A percentile compares a stretch with the other conserved stretches of the same genome.
phyloP scores from a whole-genome alignment of 352 stramenopile genomes.

The Phytophthora sojae region DNA sequence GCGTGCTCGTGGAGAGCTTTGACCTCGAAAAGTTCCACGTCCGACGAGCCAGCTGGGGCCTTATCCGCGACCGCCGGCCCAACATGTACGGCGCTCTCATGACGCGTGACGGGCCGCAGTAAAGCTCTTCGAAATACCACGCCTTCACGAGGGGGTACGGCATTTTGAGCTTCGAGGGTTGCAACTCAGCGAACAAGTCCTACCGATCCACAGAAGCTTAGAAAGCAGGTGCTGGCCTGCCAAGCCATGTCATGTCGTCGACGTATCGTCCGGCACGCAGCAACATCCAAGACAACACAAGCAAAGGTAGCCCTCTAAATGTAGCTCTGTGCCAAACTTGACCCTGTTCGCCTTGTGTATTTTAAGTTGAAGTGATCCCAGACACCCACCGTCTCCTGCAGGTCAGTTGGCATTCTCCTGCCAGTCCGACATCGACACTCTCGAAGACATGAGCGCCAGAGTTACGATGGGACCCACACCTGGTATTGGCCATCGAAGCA shows the following conservation, averaged over 20 bases:
- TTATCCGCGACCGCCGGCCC: slow-evolving; percentile 88
- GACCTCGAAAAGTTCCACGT: slow-evolving; percentile 89
- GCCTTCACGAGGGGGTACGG: slow-evolving; percentile 10
- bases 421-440: not conserved
- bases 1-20: slow-evolving; percentile 88
- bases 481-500: slow-evolving; percentile 24
- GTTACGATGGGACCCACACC: slow-evolving; percentile 7
- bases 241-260: slow-evolving; percentile 12
- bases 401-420: slow-evolving; percentile 15
- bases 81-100: slow-evolving; percentile 84
- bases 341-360: slow-evolving; percentile 25
- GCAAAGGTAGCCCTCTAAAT: slow-evolving; percentile 28
- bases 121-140: slow-evolving; percentile 13
- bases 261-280: slow-evolving; percentile 12
- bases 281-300: slow-evolving; percentile 3
- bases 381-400: not conserved
- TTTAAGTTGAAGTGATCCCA: slow-evolving; percentile 32
- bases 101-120: slow-evolving; percentile 78
- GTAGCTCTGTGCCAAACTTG: slow-evolving; percentile 31
- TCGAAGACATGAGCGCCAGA: slow-evolving; percentile 24
- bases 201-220: slow-evolving; percentile 16
- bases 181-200: slow-evolving; percentile 4
- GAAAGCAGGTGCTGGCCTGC: slow-evolving; percentile 16
- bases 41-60: slow-evolving; percentile 86
- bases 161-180: slow-evolving; percentile 14